These are phyloP conservation scores for Capsicum chinense DNA, from an alignment of 257 asterid species.

Conservation along the genomic window DNA sequence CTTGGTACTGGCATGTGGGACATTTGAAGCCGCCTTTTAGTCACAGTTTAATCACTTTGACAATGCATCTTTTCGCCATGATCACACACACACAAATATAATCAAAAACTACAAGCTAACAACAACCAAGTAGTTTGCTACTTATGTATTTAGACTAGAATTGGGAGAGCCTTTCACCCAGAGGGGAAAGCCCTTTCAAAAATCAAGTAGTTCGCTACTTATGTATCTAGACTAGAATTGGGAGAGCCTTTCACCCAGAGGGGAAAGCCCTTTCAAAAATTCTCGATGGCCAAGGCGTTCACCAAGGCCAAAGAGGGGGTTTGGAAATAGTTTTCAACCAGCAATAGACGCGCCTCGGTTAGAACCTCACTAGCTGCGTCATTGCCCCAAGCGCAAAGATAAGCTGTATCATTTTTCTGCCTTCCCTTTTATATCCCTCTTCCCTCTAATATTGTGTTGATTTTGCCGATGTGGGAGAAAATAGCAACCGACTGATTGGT, in stretches of 20 bases:
- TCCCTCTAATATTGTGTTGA: neutral
- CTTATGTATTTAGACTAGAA: too few species aligned
- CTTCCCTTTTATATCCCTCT: neutral
- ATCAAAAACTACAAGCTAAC: too few species aligned
- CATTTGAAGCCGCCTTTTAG: too few species aligned
- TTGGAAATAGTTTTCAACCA: constrained; percentile 38
- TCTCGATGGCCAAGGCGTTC: constrained; percentile 14
- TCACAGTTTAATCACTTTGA: too few species aligned
- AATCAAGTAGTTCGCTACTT: too few species aligned
- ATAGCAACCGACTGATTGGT: neutral
- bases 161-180: too few species aligned
- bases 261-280: constrained; percentile 29
- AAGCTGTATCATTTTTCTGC: rapidly evolving
- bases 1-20: too few species aligned
- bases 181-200: neutral
- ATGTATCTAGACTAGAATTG: neutral
- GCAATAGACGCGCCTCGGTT: constrained; percentile 38
- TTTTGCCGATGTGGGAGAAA: constrained; percentile 15
- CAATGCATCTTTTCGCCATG: too few species aligned
- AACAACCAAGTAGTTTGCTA: too few species aligned
- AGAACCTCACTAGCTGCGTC: constrained; percentile 35
- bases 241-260: neutral
- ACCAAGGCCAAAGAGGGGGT: constrained; percentile 31
- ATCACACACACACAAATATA: too few species aligned
- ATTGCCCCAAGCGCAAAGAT: constrained; percentile 38